Percentiles rank a stretch among this genome's conserved stretches.
Evolutionary conservation across 441 rosid species (phyloP).

Genomic region (Biscutella laevigata): DNA sequence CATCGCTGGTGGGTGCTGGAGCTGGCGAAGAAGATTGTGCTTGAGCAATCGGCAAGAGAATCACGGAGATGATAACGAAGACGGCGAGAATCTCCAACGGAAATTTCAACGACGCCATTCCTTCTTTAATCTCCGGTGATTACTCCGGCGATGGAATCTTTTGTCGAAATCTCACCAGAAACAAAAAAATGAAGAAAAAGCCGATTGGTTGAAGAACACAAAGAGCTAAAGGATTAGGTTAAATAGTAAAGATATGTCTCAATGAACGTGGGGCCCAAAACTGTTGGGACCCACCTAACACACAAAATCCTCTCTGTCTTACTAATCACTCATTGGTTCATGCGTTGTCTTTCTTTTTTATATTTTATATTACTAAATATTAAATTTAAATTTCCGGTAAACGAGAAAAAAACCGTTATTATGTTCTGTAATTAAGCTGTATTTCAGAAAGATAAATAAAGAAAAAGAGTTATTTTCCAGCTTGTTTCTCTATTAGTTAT

Average conservation of each 20-base stretch:
- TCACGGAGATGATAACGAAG: constrained; percentile 23
- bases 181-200: constrained; percentile 5
- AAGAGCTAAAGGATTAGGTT: neutral
- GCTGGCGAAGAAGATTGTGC: constrained; percentile 39
- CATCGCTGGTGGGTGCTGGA: constrained; percentile 55
- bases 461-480: no score
- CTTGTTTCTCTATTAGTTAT: no score
- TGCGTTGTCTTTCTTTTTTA: constrained; percentile 21
- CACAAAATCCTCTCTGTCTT: constrained; percentile 20
- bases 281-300: constrained; percentile 5
- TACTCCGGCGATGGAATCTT: constrained; percentile 23
- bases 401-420: constrained; percentile 14
- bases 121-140: constrained; percentile 20
- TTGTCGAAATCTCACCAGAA: neutral
- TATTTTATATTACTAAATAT: no score
- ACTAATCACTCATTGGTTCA: constrained; percentile 10
- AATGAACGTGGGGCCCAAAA: constrained; percentile 11
- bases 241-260: constrained; percentile 12
- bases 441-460: no score
- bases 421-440: constrained; percentile 19
- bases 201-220: constrained; percentile 18
- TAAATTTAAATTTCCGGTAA: neutral
- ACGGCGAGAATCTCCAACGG: constrained; percentile 28
- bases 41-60: constrained; percentile 39
- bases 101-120: constrained; percentile 35